These are phyloP conservation scores for Aspergillus hortae DNA, from an alignment of 2,329 filamentous ascomycete genomes.

Conservation along the genomic window DNA sequence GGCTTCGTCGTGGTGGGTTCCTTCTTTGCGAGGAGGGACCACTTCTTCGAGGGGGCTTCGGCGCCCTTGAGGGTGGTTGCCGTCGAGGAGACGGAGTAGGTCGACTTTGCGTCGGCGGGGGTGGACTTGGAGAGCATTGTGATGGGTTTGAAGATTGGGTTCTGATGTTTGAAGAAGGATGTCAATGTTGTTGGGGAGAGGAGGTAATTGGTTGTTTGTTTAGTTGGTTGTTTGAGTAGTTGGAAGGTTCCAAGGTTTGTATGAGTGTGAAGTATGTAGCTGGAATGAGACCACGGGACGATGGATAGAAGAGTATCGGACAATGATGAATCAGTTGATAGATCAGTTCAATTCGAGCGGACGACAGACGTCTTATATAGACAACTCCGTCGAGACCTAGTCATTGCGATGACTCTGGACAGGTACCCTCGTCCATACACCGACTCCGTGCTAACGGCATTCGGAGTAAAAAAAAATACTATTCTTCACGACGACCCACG, in stretches of 20 bases:
- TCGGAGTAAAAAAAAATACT: too few species aligned
- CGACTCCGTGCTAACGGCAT: too few species aligned
- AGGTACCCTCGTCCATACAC: too few species aligned
- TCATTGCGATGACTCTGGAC: too few species aligned
- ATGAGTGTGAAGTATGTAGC: not conserved
- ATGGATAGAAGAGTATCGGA: not conserved
- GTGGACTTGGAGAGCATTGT: slow-evolving; percentile 10
- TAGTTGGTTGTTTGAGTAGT: not conserved
- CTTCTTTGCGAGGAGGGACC: slow-evolving; percentile 1
- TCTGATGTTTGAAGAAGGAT: not conserved
- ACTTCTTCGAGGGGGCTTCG: slow-evolving; percentile 9
- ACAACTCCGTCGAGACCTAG: too few species aligned
- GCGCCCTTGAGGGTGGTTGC: slow-evolving; percentile 22
- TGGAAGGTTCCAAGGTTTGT: not conserved
- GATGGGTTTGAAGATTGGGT: slow-evolving; percentile 11
- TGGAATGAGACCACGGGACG: slow-evolving; percentile 6
- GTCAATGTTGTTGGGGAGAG: not conserved
- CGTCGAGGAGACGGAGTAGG: slow-evolving; percentile 20
- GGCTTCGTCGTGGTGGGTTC: not conserved
- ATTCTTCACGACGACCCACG: too few species aligned
- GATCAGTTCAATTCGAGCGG: too few species aligned
- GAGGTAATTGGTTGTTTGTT: not conserved
- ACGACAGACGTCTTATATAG: too few species aligned
- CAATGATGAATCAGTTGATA: too few species aligned
- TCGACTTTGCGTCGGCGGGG: slow-evolving; percentile 17